phyloP scores from a whole-genome alignment of 305 asterid genomes.

The Stenogyne calaminthoides region DNA sequence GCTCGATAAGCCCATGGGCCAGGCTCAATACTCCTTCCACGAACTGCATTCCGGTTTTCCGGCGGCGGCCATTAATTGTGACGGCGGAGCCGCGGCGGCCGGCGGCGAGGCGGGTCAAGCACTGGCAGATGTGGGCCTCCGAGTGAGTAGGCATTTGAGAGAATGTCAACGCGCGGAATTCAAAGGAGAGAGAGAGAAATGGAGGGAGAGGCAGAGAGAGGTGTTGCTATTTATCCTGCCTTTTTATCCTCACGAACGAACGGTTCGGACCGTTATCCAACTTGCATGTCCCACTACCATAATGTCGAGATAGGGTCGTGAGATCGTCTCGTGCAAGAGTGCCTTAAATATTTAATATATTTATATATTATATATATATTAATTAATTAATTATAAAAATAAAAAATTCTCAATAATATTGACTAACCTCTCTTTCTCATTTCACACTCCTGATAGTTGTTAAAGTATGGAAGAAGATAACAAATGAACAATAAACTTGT shows the following conservation, averaged over 20 bases:
- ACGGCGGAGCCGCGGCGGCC: slow-evolving; percentile 57
- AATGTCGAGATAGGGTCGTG: too few species aligned
- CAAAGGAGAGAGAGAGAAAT: background rate
- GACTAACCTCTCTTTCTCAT: too few species aligned
- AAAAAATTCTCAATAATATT: too few species aligned
- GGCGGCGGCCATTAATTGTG: slow-evolving; percentile 49
- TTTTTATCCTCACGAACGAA: background rate
- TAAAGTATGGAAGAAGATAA: too few species aligned
- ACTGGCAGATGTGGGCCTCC: slow-evolving; percentile 84
- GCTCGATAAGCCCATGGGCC: slow-evolving; percentile 57
- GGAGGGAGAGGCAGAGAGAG: slow-evolving; percentile 35
- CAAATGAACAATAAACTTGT: too few species aligned
- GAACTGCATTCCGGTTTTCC: slow-evolving; percentile 76
- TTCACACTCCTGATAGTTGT: too few species aligned
- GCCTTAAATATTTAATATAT: too few species aligned
- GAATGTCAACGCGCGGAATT: background rate
- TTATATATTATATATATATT: too few species aligned
- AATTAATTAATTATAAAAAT: too few species aligned
- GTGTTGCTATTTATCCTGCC: slow-evolving; percentile 26
- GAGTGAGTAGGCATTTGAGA: slow-evolving; percentile 54
- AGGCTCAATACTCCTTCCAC: slow-evolving; percentile 59
- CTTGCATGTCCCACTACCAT: background rate
- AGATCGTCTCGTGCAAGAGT: too few species aligned
- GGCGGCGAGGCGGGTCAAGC: slow-evolving; percentile 67
- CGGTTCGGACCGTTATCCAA: background rate